A percentile compares a stretch with the other conserved stretches of the same genome.
Evolutionary conservation across 768 basidiomycete species (phyloP).

Genomic region (Auricularia heimuer): DNA sequence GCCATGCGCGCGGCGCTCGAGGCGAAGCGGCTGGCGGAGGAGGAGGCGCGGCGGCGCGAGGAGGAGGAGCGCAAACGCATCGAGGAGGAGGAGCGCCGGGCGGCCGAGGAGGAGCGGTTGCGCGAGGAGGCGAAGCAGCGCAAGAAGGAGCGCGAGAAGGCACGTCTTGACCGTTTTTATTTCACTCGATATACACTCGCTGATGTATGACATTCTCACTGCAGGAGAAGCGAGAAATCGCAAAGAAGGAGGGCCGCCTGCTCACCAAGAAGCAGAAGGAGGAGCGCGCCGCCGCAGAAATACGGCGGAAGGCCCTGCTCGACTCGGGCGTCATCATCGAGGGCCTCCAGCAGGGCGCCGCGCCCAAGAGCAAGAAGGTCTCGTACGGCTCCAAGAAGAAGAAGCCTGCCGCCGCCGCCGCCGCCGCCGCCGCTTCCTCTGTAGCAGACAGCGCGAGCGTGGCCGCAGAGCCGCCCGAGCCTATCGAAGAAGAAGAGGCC

Average conservation of each 20-base stretch:
- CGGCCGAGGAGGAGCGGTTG: slow-evolving; percentile 64
- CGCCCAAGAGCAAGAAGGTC: slow-evolving; percentile 56
- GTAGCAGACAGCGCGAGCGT: slow-evolving; percentile 9
- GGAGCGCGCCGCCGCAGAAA: slow-evolving; percentile 82
- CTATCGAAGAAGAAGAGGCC: slow-evolving; percentile 30
- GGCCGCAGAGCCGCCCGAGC: slow-evolving; percentile 12
- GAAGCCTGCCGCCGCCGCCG: background rate
- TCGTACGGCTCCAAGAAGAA: slow-evolving; percentile 24
- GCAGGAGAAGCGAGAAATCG: slow-evolving; percentile 82
- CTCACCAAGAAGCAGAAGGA: slow-evolving; percentile 98
- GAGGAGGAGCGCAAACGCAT: slow-evolving; percentile 75
- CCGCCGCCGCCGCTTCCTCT: slow-evolving; percentile 4
- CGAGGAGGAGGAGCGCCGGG: slow-evolving; percentile 79
- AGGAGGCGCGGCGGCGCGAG: slow-evolving; percentile 59
- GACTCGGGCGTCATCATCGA: slow-evolving; percentile 86
- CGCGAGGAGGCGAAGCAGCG: slow-evolving; percentile 79
- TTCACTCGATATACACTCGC: slow-evolving; percentile 5
- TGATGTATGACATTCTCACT: background rate
- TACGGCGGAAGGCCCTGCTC: slow-evolving; percentile 81
- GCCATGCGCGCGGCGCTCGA: slow-evolving; percentile 88
- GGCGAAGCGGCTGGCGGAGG: slow-evolving; percentile 79
- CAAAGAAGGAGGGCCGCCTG: slow-evolving; percentile 88
- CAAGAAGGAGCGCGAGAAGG: slow-evolving; percentile 85
- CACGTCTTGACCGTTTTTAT: slow-evolving; percentile 17
- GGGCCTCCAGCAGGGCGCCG: slow-evolving; percentile 51